phyloP scores from a whole-genome alignment of 345 rosid species.

The Eucalyptus regnans region DNA sequence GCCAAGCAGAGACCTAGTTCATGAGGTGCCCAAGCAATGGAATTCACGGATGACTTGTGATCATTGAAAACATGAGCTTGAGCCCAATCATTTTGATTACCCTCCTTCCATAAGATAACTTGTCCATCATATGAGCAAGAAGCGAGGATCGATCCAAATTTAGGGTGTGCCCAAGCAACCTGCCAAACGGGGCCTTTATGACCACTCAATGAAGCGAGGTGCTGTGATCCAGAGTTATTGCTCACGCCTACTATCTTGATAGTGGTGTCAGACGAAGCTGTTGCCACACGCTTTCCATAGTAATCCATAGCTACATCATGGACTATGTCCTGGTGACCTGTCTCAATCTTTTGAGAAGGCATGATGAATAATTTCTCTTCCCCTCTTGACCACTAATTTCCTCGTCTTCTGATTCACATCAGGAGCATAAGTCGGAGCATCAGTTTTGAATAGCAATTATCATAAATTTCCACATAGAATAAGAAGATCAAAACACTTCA shows the following conservation, averaged over 20 bases:
- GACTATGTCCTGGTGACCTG: slow-evolving; percentile 40
- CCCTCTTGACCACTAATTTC: not conserved
- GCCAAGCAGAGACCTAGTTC: slow-evolving; percentile 63
- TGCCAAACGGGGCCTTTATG: slow-evolving; percentile 62
- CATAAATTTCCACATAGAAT: not conserved
- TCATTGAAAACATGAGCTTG: slow-evolving; percentile 47
- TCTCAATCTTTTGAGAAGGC: slow-evolving; percentile 53
- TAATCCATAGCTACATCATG: slow-evolving; percentile 62
- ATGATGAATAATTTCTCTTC: slow-evolving; percentile 5
- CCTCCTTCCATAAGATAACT: slow-evolving; percentile 57
- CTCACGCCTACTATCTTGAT: slow-evolving; percentile 40
- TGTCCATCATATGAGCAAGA: slow-evolving; percentile 67
- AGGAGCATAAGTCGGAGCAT: not conserved
- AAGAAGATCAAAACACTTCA: not conserved
- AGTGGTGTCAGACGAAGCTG: slow-evolving; percentile 48
- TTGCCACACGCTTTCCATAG: slow-evolving; percentile 53
- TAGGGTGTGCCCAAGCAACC: slow-evolving; percentile 64
- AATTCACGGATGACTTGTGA: slow-evolving; percentile 53
- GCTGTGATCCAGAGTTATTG: slow-evolving; percentile 32
- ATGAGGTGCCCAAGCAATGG: slow-evolving; percentile 62
- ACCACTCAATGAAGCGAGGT: slow-evolving; percentile 39
- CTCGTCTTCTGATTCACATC: not conserved
- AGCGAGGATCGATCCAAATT: slow-evolving; percentile 45
- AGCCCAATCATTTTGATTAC: slow-evolving; percentile 44
- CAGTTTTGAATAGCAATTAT: not conserved